These are phyloP conservation scores for Viola odorata DNA, from an alignment of 345 rosid species.

Conservation along the genomic window DNA sequence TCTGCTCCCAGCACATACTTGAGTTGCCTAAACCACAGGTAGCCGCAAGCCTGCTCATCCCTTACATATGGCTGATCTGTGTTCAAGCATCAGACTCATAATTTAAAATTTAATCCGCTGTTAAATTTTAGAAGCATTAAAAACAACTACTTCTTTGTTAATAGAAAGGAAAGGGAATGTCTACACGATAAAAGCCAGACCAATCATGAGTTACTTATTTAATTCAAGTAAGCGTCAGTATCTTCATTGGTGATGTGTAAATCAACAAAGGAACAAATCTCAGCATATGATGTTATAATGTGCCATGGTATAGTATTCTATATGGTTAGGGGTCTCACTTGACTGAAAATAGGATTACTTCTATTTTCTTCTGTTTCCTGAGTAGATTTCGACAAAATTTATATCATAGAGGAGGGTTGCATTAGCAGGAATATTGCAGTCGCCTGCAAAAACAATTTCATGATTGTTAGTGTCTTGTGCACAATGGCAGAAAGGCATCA, in stretches of 20 bases:
- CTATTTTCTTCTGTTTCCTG: slow-evolving; percentile 48
- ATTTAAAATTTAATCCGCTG: too few relatives aligned
- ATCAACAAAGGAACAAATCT: background rate
- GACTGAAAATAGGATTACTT: background rate
- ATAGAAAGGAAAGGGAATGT: background rate
- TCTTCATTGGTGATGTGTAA: too few relatives aligned
- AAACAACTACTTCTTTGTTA: background rate
- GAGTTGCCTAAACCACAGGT: background rate
- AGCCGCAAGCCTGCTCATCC: background rate
- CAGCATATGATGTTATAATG: background rate
- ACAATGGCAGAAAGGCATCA: background rate
- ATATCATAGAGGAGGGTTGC: slow-evolving; percentile 89
- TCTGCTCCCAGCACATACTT: slow-evolving; percentile 3
- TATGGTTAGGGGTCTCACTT: slow-evolving; percentile 13
- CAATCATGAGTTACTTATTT: too few relatives aligned
- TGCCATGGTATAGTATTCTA: slow-evolving; percentile 5
- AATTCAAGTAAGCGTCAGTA: too few relatives aligned
- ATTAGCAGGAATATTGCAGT: slow-evolving; percentile 91
- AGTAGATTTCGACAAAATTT: slow-evolving; percentile 63
- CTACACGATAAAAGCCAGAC: too few relatives aligned
- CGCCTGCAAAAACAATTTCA: slow-evolving; percentile 45
- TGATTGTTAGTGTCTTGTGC: slow-evolving; percentile 2
- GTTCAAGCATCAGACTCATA: too few relatives aligned
- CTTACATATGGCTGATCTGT: background rate
- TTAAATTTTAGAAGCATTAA: background rate